These are phyloP conservation scores for Cyclotella atomus DNA, from an alignment of 108 stramenopile species.

Conservation along the genomic window DNA sequence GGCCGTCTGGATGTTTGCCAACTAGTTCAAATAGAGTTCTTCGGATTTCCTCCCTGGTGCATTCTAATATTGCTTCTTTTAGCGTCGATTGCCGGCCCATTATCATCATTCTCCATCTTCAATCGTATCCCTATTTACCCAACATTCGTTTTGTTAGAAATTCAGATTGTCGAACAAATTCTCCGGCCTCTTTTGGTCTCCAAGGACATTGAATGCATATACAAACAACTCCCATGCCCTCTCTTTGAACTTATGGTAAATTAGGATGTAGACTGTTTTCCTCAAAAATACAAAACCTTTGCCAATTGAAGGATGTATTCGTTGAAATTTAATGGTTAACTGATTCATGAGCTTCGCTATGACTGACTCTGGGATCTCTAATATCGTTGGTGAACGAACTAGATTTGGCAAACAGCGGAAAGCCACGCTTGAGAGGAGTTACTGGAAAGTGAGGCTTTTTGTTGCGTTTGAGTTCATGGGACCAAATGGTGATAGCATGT, in stretches of 20 bases:
- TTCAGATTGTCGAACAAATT: too few species aligned
- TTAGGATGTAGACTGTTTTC: too few species aligned
- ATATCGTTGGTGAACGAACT: conserved; percentile 17
- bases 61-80: conserved; percentile 4
- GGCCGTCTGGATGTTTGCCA: neutral
- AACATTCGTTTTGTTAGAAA: too few species aligned
- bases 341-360: conserved; percentile 6
- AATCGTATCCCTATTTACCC: too few species aligned
- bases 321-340: too few species aligned
- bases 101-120: too few species aligned
- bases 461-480: conserved; percentile 12
- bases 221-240: too few species aligned
- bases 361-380: conserved; percentile 3
- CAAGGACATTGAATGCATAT: too few species aligned
- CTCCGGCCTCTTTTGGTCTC: neutral
- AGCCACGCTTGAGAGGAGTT: conserved; percentile 12
- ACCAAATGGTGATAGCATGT: conserved; percentile 25
- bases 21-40: neutral
- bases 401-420: conserved; percentile 3
- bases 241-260: too few species aligned
- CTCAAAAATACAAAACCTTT: too few species aligned
- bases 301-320: too few species aligned
- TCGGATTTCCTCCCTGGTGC: conserved; percentile 7
- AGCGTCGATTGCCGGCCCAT: too few species aligned
- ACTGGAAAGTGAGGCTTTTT: conserved; percentile 7